A percentile compares a stretch with the other conserved stretches of the same genome.
Evolutionary conservation across 306 rosid genomes (phyloP).

Genomic region (Trifolium subterraneum): DNA sequence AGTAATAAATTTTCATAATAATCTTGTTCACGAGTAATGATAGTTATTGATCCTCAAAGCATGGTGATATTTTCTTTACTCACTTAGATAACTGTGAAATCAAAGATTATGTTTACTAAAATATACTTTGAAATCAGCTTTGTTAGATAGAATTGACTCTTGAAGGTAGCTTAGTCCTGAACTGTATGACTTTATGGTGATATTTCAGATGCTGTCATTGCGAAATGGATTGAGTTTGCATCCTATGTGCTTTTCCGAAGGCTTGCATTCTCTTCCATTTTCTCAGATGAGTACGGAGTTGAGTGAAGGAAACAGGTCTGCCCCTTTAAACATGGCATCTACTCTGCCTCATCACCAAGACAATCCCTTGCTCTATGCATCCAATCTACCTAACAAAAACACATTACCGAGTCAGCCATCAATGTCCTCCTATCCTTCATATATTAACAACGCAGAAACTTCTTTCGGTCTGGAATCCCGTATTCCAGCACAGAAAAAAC

Average conservation of each 20-base stretch:
- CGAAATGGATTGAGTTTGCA: conserved; percentile 85
- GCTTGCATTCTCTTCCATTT: conserved; percentile 56
- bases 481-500: conserved; percentile 53
- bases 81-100: too few species aligned
- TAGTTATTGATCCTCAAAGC: too few species aligned
- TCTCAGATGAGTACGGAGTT: conserved; percentile 60
- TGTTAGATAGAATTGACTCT: conserved; percentile 3
- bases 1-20: too few species aligned
- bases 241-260: conserved; percentile 75
- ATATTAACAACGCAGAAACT: conserved; percentile 50
- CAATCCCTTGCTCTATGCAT: conserved; percentile 52
- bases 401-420: conserved; percentile 51
- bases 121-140: background rate
- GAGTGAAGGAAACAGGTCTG: conserved; percentile 61
- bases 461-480: conserved; percentile 57
- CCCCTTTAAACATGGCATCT: conserved; percentile 52
- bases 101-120: too few species aligned
- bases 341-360: conserved; percentile 62
- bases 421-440: conserved; percentile 59
- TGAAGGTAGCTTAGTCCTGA: conserved; percentile 22
- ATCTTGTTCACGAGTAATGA: too few species aligned
- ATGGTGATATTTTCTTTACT: too few species aligned
- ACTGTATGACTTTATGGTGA: conserved; percentile 5
- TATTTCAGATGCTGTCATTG: conserved; percentile 87
- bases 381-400: conserved; percentile 52